Evolutionary conservation across 2,329 filamentous ascomycete species (phyloP).

Genomic region (Neofusicoccum cordaticola): DNA sequence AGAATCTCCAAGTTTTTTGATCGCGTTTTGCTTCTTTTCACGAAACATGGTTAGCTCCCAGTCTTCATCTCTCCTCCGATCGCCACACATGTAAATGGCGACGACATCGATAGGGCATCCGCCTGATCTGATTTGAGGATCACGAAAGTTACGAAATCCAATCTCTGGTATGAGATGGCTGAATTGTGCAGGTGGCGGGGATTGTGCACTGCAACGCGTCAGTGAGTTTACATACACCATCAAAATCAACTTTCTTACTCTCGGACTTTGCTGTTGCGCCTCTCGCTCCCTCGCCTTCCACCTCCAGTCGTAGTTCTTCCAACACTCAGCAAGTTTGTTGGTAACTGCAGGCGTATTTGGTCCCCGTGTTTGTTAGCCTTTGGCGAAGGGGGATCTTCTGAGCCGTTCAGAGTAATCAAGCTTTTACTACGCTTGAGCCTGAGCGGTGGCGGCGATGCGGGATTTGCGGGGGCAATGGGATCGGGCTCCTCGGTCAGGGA

Average conservation of each 20-base stretch:
- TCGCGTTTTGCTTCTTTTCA: background rate
- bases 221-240: background rate
- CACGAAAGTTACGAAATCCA: background rate
- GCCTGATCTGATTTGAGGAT: background rate
- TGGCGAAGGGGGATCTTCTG: background rate
- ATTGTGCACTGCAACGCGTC: background rate
- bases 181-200: background rate
- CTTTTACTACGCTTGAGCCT: background rate
- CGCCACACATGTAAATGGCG: background rate
- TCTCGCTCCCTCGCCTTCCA: background rate
- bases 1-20: background rate
- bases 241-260: background rate
- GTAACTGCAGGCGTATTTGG: background rate
- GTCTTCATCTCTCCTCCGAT: background rate
- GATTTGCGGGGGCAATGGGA: background rate
- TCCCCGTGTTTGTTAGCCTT: background rate
- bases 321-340: no score
- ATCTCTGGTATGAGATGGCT: background rate
- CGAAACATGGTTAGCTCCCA: background rate
- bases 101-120: background rate
- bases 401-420: background rate
- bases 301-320: background rate
- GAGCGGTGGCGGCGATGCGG: background rate
- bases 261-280: background rate
- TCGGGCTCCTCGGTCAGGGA: background rate